Percentiles rank a stretch among this genome's conserved stretches.
These are phyloP conservation scores for Turritis glabra DNA, from an alignment of 345 rosid genomes.

Conservation along the genomic window DNA sequence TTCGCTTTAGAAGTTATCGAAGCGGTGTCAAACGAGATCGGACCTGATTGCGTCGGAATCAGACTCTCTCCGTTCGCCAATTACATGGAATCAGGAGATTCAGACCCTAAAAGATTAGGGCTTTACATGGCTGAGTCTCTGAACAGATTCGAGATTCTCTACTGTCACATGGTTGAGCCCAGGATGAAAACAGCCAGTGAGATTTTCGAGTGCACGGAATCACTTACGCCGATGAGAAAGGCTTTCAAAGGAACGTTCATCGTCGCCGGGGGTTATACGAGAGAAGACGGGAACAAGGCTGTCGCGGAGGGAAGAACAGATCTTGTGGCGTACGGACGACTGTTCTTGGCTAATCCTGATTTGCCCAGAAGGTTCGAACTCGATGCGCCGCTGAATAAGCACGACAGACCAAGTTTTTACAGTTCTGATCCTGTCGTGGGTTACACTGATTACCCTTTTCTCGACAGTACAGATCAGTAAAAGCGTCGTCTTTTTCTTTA, in stretches of 20 bases:
- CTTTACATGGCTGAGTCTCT: slow-evolving; percentile 62
- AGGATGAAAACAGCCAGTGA: slow-evolving; percentile 40
- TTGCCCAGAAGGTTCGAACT: slow-evolving; percentile 61
- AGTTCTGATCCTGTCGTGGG: slow-evolving; percentile 49
- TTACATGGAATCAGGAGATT: slow-evolving; percentile 60
- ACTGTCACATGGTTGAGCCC: slow-evolving; percentile 53
- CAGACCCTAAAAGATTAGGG: slow-evolving; percentile 57
- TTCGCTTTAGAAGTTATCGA: slow-evolving; percentile 61
- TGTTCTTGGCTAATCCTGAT: slow-evolving; percentile 76
- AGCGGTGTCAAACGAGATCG: slow-evolving; percentile 62
- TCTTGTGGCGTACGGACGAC: slow-evolving; percentile 60
- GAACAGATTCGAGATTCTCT: slow-evolving; percentile 50
- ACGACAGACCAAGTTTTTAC: slow-evolving; percentile 52
- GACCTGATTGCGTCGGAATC: slow-evolving; percentile 63
- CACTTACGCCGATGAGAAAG: slow-evolving; percentile 43
- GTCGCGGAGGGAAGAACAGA: slow-evolving; percentile 43
- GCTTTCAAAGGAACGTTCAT: slow-evolving; percentile 46
- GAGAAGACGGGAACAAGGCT: slow-evolving; percentile 40
- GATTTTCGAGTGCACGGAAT: slow-evolving; percentile 20
- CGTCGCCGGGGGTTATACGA: slow-evolving; percentile 44
- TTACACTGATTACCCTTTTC: slow-evolving; percentile 75
- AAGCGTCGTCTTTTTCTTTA: too few species aligned
- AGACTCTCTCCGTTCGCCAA: slow-evolving; percentile 65
- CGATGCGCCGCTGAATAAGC: slow-evolving; percentile 54
- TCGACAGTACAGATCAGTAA: slow-evolving; percentile 27